These are phyloP conservation scores for Coemansia sp. DNA, from an alignment of 192 early-diverging fungal species.

Conservation along the genomic window DNA sequence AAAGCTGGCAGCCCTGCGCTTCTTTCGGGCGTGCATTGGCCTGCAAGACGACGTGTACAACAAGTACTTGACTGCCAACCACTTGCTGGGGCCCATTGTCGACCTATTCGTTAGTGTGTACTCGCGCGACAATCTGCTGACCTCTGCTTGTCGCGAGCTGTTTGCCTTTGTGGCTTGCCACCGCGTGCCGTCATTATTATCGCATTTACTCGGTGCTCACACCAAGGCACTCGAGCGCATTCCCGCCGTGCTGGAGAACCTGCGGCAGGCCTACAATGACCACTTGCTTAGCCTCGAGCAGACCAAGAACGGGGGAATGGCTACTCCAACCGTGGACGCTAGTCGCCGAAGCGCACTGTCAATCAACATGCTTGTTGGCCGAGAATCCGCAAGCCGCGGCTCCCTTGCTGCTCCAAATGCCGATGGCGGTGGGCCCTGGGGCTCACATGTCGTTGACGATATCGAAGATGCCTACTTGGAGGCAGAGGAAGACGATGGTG, in stretches of 20 bases:
- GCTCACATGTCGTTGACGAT: conserved; percentile 61
- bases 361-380: conserved; percentile 37
- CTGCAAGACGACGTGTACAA: conserved; percentile 82
- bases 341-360: conserved; percentile 42
- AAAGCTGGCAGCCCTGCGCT: conserved; percentile 75
- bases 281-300: conserved; percentile 25
- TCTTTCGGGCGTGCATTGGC: conserved; percentile 76
- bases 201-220: conserved; percentile 60
- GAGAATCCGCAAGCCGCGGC: conserved; percentile 11
- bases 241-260: conserved; percentile 20
- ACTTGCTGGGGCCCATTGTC: conserved; percentile 71
- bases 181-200: conserved; percentile 68
- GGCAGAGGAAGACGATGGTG: conserved; percentile 63
- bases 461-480: conserved; percentile 83
- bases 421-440: conserved; percentile 42
- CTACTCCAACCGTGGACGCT: conserved; percentile 46
- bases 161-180: conserved; percentile 77
- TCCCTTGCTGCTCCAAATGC: neutral
- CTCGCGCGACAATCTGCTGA: conserved; percentile 77
- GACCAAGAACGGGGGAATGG: conserved; percentile 23
- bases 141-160: conserved; percentile 88
- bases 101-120: conserved; percentile 62
- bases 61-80: conserved; percentile 72
- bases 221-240: conserved; percentile 19
- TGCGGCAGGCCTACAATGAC: conserved; percentile 35